Evolutionary conservation across 345 rosid species (phyloP).

Genomic region (Carallia brachiata): DNA sequence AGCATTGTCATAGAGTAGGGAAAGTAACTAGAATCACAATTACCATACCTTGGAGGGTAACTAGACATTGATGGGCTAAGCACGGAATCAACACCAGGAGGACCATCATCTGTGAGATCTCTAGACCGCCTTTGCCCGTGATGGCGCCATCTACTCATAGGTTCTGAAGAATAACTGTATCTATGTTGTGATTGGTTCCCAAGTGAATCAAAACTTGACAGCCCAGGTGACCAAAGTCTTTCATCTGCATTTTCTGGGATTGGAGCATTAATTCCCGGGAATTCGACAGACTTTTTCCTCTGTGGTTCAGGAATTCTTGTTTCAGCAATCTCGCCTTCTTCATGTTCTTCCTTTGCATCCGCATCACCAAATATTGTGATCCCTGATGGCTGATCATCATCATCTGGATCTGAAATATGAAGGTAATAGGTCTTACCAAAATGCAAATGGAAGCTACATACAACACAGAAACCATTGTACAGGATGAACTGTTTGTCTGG

Average conservation of each 20-base stretch:
- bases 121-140: slow-evolving; percentile 40
- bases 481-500: no score
- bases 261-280: slow-evolving; percentile 87
- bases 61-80: slow-evolving; percentile 41
- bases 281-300: slow-evolving; percentile 57
- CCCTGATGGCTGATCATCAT: slow-evolving; percentile 63
- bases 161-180: slow-evolving; percentile 30
- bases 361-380: slow-evolving; percentile 70
- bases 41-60: slow-evolving; percentile 60
- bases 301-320: slow-evolving; percentile 30
- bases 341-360: slow-evolving; percentile 45
- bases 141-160: slow-evolving; percentile 37
- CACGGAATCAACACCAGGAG: slow-evolving; percentile 48
- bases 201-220: slow-evolving; percentile 37
- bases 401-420: slow-evolving; percentile 49
- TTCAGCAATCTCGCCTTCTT: slow-evolving; percentile 70
- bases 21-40: slow-evolving; percentile 29
- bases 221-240: slow-evolving; percentile 55
- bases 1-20: slow-evolving; percentile 17
- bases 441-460: background rate
- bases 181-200: slow-evolving; percentile 36
- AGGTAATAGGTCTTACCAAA: background rate
- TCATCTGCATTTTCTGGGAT: slow-evolving; percentile 74
- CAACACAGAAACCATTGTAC: background rate
- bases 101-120: slow-evolving; percentile 48